Base-by-base conservation (phyloP, 371 early-diverging fungal species). In the Syncephalastrum sp. region DNA sequence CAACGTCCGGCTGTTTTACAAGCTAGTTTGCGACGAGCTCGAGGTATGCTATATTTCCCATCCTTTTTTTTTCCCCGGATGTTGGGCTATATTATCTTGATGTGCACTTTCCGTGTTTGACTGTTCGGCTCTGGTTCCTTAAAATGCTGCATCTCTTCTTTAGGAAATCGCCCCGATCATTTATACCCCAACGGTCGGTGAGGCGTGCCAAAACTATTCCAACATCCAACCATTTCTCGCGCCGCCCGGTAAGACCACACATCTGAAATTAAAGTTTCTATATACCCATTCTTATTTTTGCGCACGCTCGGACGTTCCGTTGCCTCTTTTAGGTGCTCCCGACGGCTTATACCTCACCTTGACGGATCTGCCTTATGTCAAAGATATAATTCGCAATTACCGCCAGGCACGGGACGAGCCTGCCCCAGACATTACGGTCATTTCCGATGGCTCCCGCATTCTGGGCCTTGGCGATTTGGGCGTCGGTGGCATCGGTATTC, bases 381-480 rank as follows among this genome's bases (percentile, higher is more conserved):
- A 83, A 56, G 60, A 60, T 43, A 60, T 60, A 38, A 81, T 95
- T n/a, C 78, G 70, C 42, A 89, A 85, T 71, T 93, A 90, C 62
- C 45, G 61, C 60, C 46, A 64, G 57, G 24, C 65, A 59, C 72
- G 72, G 23, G 77, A 75, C 55, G 80, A 67, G 52, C 74, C 73
- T 49, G 75, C 68, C 48, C 90, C 80, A 14, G 86, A 87, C 57
- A 93, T 95, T 53, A 77, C 91, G 14, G 96, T 96, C 49, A 91
- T 96, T 61, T 92, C 95, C 5, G 95, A 96, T 68, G 95, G 96
- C 41, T 91, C 91, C 42, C 89, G 95, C 55, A 94, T 96, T 55
- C 83, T 96, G 29, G 96, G 96, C 13, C 77, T 96, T 13, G 96
- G 96, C 16, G 96, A 95, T 69, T 78, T 93, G 51, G 96, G 96